Evolutionary conservation across 805 yeast genomes (phyloP).

Genomic region (Lachancea fermentati): DNA sequence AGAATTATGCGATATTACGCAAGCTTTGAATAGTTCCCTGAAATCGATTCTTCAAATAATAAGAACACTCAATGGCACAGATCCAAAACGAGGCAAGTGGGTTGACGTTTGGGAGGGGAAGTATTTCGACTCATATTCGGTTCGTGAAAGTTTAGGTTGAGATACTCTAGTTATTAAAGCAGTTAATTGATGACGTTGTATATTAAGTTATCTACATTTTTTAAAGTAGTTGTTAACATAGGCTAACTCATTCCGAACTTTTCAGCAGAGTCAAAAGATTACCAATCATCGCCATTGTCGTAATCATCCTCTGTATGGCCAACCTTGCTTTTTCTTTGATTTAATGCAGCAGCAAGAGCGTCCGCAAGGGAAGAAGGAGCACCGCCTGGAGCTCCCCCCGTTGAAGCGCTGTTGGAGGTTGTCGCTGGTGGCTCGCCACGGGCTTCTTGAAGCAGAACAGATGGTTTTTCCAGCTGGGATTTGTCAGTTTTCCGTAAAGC

Average conservation of each 20-base stretch:
- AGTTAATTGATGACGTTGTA: no score
- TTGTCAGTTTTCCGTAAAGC: slow-evolving; percentile 74
- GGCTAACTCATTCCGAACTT: not conserved
- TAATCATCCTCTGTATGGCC: slow-evolving; percentile 88
- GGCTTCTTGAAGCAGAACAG: slow-evolving; percentile 65
- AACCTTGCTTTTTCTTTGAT: slow-evolving; percentile 75
- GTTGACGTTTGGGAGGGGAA: slow-evolving; percentile 31
- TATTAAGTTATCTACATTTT: not conserved
- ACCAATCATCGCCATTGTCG: slow-evolving; percentile 79
- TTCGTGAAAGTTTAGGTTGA: no score
- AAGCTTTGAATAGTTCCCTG: slow-evolving; percentile 20
- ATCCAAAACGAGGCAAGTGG: slow-evolving; percentile 43
- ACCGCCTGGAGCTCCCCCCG: slow-evolving; percentile 39
- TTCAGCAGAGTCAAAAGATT: not conserved
- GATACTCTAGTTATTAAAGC: no score
- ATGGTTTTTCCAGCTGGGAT: slow-evolving; percentile 74
- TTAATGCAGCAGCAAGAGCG: slow-evolving; percentile 83
- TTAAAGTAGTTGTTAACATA: not conserved
- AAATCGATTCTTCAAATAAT: slow-evolving; percentile 35
- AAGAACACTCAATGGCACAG: slow-evolving; percentile 42
- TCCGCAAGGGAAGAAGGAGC: slow-evolving; percentile 71
- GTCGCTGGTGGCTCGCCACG: slow-evolving; percentile 47
- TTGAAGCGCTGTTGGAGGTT: slow-evolving; percentile 32
- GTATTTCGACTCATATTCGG: slow-evolving; percentile 17
- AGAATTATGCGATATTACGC: slow-evolving; percentile 25